Base-by-base conservation (phyloP, 2,329 filamentous ascomycete genomes). In the Trichoderma pleuroti region DNA sequence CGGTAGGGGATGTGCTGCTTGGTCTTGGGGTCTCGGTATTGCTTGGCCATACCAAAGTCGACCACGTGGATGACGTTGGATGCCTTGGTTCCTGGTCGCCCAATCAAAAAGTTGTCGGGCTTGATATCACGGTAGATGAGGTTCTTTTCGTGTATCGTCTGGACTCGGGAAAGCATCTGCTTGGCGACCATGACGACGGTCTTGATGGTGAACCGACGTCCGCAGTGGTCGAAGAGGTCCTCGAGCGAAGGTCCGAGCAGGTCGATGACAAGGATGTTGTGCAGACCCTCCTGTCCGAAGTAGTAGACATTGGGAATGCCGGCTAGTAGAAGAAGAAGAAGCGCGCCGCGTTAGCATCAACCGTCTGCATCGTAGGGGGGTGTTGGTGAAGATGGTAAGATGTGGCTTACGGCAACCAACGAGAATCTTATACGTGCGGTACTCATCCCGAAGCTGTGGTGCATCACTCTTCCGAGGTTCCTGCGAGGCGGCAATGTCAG, bases 301-400 rank as follows among this genome's bases (percentile, higher is more conserved):
- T 98, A 99, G 85, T 98, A 98, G 78, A 99, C 96, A 88, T 98
- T 98, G 78, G 96, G 96, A 76, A 99, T 98, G 78, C 96, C 96
- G 78, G 95, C 95, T 98, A 80, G 32, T 60, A 71, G 54, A 52
- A n/a, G 26, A 98, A 80, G 32, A 61, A 71, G 54, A 52, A n/a
- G 26, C 16, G 61, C 42, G 42, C 26, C 54, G 24, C 63, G 21
- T 68, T 28, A 68, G 65, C 34, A 36, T 68, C 56, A 60, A 26
- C 3, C 32, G 26, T 26, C 12, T n/a, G 42, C 3, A 12, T 34
- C 14, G 21, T 21, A 52, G 14, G 4, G 9, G 28, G 3, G n/a
- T n/a, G n/a, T 26, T 21, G 39, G n/a, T 39, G 5, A 18, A 36
- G 32, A 26, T 54, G 26, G 21, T 56, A 18, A 16, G 36, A 7